These are phyloP conservation scores for Solanum hybrid DNA, from an alignment of 305 asterid species.

Conservation along the genomic window DNA sequence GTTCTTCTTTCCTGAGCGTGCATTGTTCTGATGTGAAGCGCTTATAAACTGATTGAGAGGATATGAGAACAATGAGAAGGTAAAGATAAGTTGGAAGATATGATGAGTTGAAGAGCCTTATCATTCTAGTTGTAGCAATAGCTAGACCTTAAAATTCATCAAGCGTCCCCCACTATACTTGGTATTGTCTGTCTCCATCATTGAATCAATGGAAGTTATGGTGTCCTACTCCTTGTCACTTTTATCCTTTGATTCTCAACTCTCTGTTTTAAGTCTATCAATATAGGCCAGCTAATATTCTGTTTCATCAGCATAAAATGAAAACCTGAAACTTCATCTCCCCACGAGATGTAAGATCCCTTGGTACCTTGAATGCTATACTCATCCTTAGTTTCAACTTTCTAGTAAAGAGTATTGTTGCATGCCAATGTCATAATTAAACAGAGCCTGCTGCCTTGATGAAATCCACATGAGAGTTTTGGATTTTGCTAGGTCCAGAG, in stretches of 20 bases:
- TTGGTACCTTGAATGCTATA: background rate
- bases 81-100: background rate
- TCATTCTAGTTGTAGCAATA: background rate
- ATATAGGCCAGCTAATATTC: background rate
- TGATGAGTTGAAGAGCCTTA: background rate
- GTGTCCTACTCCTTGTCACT: background rate
- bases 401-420: background rate
- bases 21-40: background rate
- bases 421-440: background rate
- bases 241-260: background rate
- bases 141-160: background rate
- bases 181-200: background rate
- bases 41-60: background rate
- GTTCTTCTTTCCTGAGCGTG: background rate
- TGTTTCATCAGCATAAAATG: background rate
- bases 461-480: background rate
- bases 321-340: background rate
- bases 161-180: background rate
- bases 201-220: background rate
- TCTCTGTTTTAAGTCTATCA: background rate
- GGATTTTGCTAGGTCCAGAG: background rate
- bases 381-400: background rate
- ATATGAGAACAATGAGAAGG: background rate
- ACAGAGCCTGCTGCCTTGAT: background rate
- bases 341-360: background rate